These are phyloP conservation scores for Talaromyces trachyspermus DNA, from an alignment of 495 filamentous ascomycete species.

Conservation along the genomic window DNA sequence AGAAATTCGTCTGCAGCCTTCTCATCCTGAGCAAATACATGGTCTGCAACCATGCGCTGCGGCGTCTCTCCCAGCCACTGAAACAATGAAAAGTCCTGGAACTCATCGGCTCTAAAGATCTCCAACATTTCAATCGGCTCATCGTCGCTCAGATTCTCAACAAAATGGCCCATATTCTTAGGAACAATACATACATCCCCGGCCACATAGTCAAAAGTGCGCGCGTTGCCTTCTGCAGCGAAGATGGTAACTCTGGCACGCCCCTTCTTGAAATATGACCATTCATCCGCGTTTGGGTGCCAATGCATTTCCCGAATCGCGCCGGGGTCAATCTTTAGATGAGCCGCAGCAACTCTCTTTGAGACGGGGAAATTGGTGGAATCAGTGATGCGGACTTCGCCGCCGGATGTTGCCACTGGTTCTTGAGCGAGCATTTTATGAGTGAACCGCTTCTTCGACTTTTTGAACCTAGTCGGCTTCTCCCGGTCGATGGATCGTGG, in stretches of 20 bases:
- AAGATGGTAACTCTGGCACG: slow-evolving; percentile 47
- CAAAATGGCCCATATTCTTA: slow-evolving; percentile 53
- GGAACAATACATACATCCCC: slow-evolving; percentile 58
- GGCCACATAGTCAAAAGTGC: slow-evolving; percentile 34
- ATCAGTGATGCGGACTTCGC: slow-evolving; percentile 55
- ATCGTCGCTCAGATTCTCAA: slow-evolving; percentile 55
- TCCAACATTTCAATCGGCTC: slow-evolving; percentile 52
- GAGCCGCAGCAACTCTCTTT: slow-evolving; percentile 56
- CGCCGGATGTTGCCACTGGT: slow-evolving; percentile 46
- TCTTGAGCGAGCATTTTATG: slow-evolving; percentile 55
- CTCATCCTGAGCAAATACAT: slow-evolving; percentile 48
- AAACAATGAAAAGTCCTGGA: slow-evolving; percentile 57
- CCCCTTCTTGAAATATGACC: slow-evolving; percentile 46
- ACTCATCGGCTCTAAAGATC: slow-evolving; percentile 50
- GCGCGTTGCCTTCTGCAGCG: slow-evolving; percentile 31
- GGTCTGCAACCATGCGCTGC: slow-evolving; percentile 51
- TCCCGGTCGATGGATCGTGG: slow-evolving; percentile 44
- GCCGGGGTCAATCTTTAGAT: slow-evolving; percentile 49
- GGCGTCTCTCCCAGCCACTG: slow-evolving; percentile 66
- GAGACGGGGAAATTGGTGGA: slow-evolving; percentile 60
- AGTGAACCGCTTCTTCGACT: slow-evolving; percentile 52
- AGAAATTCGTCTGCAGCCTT: slow-evolving; percentile 49
- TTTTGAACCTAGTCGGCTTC: slow-evolving; percentile 41
- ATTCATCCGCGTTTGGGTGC: slow-evolving; percentile 52
- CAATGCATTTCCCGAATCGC: slow-evolving; percentile 55